Base-by-base conservation (phyloP, 768 basidiomycete species). In the Suillus placidus region DNA sequence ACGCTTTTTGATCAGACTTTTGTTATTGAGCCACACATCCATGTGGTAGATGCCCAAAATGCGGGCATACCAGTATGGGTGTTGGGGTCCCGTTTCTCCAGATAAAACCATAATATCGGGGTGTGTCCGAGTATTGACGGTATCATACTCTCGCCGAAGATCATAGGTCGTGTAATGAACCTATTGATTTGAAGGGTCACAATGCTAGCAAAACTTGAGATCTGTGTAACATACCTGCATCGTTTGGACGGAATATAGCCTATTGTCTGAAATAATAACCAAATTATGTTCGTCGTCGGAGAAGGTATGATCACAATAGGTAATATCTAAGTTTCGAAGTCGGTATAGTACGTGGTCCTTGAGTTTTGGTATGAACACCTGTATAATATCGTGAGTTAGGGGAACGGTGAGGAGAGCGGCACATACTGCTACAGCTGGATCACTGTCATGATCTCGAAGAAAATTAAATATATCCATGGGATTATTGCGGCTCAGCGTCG, bases 11-110 rank as follows among this genome's bases (percentile, higher is more conserved):
- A 49, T 0, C 1, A 3, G 1, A 7, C 49, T 35, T 10, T 60
- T 23, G 30, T 1, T 12, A 8, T 23, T 45, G 26, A 52, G 18
- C 0, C 1, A 32, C 2, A 56, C 35, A 4, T 54, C 42, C 18
- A 55, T 43, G 61, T 82, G 79, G 61, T 74, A 83, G 0, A 80
- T 72, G 0, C 76, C 76, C 13, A 80, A 60, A 7, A 81, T 66
- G 4, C 71, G 67, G 0, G 75, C 78, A 70, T 82, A 82, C 77
- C 76, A 79, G 60, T 73, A 81, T 0, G 76, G 79, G 55, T 82
- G 77, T 2, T 60, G 43, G 4, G 61, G 66, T 4, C 54, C 26
- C 6, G n/a, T 38, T 4, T 62, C 32, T 8, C 64, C 56, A 13
- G 74, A 61, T 0, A 72, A 69, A 10, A 80, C 68, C 77, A 82